These are phyloP conservation scores for Penicilliopsis zonata DNA, from an alignment of 495 filamentous ascomycete genomes.

Conservation along the genomic window DNA sequence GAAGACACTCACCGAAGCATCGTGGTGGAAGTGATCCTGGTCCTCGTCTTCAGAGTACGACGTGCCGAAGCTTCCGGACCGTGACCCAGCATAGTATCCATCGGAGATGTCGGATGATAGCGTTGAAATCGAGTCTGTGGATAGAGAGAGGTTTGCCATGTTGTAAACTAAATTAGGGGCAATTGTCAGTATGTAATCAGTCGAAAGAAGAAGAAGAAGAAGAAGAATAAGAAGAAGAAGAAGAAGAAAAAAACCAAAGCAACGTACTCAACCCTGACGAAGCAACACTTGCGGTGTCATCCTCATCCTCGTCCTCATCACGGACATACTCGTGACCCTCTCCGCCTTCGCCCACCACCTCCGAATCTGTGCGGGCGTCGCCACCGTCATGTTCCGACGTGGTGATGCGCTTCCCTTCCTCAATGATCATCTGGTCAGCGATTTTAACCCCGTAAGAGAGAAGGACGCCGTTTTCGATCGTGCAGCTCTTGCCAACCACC, in stretches of 20 bases:
- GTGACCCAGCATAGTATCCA: constrained; percentile 22
- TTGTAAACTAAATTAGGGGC: constrained; percentile 56
- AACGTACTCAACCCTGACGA: constrained; percentile 40
- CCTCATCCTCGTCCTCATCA: constrained; percentile 39
- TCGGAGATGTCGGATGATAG: constrained; percentile 41
- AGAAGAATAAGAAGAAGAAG: constrained; percentile 2
- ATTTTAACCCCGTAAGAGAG: constrained; percentile 71
- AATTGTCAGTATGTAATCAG: constrained; percentile 4
- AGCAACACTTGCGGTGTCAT: constrained; percentile 31
- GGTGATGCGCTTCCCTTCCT: constrained; percentile 41
- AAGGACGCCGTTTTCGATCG: constrained; percentile 57
- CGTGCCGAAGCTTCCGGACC: constrained; percentile 39
- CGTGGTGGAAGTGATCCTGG: constrained; percentile 67
- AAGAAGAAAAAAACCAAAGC: not conserved
- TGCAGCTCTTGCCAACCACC: constrained; percentile 57
- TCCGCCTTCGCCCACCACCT: constrained; percentile 30
- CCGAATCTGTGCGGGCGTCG: constrained; percentile 37
- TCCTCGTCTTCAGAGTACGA: constrained; percentile 47
- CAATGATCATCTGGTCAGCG: constrained; percentile 43
- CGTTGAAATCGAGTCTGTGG: constrained; percentile 68
- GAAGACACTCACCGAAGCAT: constrained; percentile 72
- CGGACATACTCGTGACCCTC: constrained; percentile 38
- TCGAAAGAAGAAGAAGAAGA: constrained; percentile 18
- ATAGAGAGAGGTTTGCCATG: constrained; percentile 53
- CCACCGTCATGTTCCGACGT: constrained; percentile 35